Base-by-base conservation (phyloP, 1,284 basidiomycete genomes). In the Bjerkandera adusta region DNA sequence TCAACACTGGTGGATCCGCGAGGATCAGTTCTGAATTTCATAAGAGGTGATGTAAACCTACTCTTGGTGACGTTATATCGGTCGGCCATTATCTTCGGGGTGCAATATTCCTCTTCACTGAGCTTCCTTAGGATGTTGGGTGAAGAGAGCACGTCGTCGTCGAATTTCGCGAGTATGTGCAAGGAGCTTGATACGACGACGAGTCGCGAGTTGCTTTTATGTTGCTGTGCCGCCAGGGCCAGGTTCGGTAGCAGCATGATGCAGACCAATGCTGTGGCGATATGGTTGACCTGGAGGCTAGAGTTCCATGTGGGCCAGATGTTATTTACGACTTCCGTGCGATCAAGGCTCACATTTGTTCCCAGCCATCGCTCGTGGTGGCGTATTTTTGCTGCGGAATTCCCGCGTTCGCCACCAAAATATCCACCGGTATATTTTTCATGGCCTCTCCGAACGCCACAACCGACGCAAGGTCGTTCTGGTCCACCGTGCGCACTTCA, bases 201-300 rank as follows among this genome's bases (percentile, higher is more conserved):
- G 16, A 66, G 43, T 4, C 59, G 45, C 13, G 63, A 51, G 7
- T 42, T 36, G 1, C 60, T 50, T n/a, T 51, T 49, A 7, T 37
- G 27, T 21, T 51, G 33, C 13, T 50, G 20, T 8, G 66, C 63
- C 1, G 75, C 70, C 22, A 64, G 55, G 3, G 68, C 18, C 54
- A 77, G 61, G 13, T 54, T 58, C 1, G 76, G 75, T 3, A 77
- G 57, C 5, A 77, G 62, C 12, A 67, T 64, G 11, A 76, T 43
- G 0, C 65, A 63, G 5, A 74, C 56, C 1, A 77, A 57, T 2
- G 68, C 53, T 3, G 62, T 59, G 1, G 70, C 63, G 1, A 78
- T 52, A 49, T 68, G 56, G 51, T 76, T 75, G 8, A 72, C 65
- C 56, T 77, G 71, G 1, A 74, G 49, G 3, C 73, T 76, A 45